Conservation (phyloP, 371 early-diverging fungal genomes). For the Lichtheimia hyalospora region DNA sequence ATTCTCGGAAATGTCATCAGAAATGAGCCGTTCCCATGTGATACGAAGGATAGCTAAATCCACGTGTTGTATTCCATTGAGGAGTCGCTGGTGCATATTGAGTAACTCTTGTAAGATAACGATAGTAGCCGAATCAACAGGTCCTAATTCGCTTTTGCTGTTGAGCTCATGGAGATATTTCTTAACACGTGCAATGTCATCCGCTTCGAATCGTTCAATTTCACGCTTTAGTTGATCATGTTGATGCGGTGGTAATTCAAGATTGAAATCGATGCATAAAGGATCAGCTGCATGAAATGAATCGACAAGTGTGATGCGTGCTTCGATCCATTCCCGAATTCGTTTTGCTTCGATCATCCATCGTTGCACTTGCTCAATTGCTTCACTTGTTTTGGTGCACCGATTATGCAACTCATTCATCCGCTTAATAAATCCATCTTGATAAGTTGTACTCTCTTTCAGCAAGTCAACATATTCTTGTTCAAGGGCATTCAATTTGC, state of each 20-base stretch:
- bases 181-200: constrained; percentile 52
- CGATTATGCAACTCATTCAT: constrained; percentile 26
- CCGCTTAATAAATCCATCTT: constrained; percentile 15
- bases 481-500: constrained; percentile 24
- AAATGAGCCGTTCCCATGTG: constrained; percentile 31
- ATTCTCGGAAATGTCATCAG: constrained; percentile 5
- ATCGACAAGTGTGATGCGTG: constrained; percentile 18
- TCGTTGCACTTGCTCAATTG: constrained; percentile 55
- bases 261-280: constrained; percentile 15
- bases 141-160: constrained; percentile 27
- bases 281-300: constrained; percentile 15
- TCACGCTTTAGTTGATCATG: constrained; percentile 43
- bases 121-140: constrained; percentile 52
- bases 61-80: constrained; percentile 12
- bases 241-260: not conserved
- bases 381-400: constrained; percentile 36
- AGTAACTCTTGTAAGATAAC: constrained; percentile 45
- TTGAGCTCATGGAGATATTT: constrained; percentile 39
- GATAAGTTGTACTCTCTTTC: constrained; percentile 3
- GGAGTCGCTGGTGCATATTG: constrained; percentile 28
- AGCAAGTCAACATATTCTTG: constrained; percentile 34
- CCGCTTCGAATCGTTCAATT: constrained; percentile 49
- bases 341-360: constrained; percentile 57
- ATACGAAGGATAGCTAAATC: constrained; percentile 22
- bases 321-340: constrained; percentile 50